Percentiles rank a stretch among this genome's conserved stretches.
These are phyloP conservation scores for Poa pratensis DNA, from an alignment of 176 grass and related monocot species.

Conservation along the genomic window DNA sequence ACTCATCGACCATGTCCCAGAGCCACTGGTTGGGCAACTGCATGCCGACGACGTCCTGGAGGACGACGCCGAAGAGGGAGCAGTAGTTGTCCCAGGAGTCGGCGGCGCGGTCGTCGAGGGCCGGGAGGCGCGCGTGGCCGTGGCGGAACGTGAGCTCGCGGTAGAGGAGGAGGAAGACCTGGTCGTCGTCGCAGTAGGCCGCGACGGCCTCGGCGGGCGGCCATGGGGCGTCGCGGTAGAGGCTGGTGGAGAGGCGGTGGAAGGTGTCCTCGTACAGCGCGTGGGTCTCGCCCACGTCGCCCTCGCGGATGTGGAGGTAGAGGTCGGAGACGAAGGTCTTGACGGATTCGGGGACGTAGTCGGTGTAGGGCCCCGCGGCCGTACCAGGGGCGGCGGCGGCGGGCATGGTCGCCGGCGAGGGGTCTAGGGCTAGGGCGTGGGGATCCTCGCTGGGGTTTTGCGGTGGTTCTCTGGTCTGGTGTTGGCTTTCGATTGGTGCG, in stretches of 20 bases:
- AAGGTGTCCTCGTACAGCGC: constrained; percentile 95
- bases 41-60: constrained; percentile 81
- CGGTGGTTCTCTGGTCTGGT: neutral
- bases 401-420: constrained; percentile 25
- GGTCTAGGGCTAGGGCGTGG: constrained; percentile 33
- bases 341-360: constrained; percentile 89
- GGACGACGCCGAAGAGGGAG: constrained; percentile 79
- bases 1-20: constrained; percentile 96
- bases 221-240: constrained; percentile 81
- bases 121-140: constrained; percentile 66
- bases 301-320: constrained; percentile 88
- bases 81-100: constrained; percentile 98
- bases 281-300: constrained; percentile 88
- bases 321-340: constrained; percentile 92
- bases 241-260: constrained; percentile 77
- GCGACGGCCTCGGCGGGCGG: constrained; percentile 75
- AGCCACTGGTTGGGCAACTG: constrained; percentile 95
- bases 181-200: constrained; percentile 79
- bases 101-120: constrained; percentile 60
- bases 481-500: neutral
- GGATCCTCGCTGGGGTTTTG: constrained; percentile 21
- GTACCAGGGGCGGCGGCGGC: constrained; percentile 17
- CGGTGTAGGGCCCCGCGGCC: constrained; percentile 51
- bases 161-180: constrained; percentile 94
- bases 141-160: constrained; percentile 96